These are phyloP conservation scores for Colletotrichum simmondsii DNA, from an alignment of 2,329 filamentous ascomycete genomes.

Conservation along the genomic window DNA sequence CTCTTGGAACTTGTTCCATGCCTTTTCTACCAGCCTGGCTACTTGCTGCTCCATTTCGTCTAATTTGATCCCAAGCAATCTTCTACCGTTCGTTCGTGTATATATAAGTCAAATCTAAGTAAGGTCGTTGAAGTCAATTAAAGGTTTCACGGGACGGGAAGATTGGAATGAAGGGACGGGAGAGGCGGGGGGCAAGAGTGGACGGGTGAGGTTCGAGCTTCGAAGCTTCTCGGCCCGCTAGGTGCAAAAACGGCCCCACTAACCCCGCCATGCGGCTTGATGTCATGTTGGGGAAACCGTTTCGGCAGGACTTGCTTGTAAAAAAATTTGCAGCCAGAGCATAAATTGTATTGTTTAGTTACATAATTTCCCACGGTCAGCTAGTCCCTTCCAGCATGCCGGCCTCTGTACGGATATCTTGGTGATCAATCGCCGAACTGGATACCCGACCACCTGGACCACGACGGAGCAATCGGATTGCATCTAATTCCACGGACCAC, in stretches of 20 bases:
- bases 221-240: slow-evolving; percentile 9
- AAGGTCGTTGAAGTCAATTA: background rate
- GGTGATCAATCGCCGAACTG: background rate
- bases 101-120: too few species aligned
- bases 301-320: slow-evolving; percentile 31
- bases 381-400: background rate
- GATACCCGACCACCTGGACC: background rate
- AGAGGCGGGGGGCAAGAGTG: background rate
- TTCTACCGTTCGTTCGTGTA: background rate
- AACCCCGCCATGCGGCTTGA: slow-evolving; percentile 35
- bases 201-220: background rate
- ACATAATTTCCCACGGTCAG: background rate
- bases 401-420: background rate
- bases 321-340: background rate
- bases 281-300: slow-evolving; percentile 25
- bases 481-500: too few species aligned
- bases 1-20: slow-evolving; percentile 70
- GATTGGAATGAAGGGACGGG: background rate
- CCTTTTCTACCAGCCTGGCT: slow-evolving; percentile 74
- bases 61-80: background rate
- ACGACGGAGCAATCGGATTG: background rate
- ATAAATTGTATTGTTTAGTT: background rate
- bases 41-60: slow-evolving; percentile 81
- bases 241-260: slow-evolving; percentile 10
- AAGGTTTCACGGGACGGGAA: background rate